phyloP scores from a whole-genome alignment of 225 moss, liverwort and hornwort species.

The Thuidium tamariscinum region DNA sequence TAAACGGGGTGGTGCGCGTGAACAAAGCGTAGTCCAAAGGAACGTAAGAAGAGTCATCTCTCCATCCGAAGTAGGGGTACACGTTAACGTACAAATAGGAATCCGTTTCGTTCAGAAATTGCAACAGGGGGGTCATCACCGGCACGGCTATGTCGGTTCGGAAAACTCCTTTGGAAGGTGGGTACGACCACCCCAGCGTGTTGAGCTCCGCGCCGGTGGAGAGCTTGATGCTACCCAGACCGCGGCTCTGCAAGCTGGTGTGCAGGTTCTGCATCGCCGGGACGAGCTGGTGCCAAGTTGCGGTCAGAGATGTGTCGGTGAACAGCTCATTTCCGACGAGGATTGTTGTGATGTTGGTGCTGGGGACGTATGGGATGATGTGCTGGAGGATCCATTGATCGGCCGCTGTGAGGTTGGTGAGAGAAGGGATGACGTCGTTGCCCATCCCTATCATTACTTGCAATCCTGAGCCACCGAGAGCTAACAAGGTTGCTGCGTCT shows the following conservation, averaged over 20 bases:
- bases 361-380: slow-evolving; percentile 25
- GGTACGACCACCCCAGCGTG: slow-evolving; percentile 34
- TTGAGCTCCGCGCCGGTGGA: slow-evolving; percentile 48
- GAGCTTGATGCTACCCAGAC: slow-evolving; percentile 16
- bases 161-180: slow-evolving; percentile 41
- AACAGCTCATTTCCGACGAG: slow-evolving; percentile 47
- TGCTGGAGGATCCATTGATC: slow-evolving; percentile 32
- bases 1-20: slow-evolving; percentile 26
- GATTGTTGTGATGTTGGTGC: slow-evolving; percentile 32
- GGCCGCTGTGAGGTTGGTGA: slow-evolving; percentile 14
- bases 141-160: slow-evolving; percentile 33
- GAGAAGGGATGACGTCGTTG: slow-evolving; percentile 35
- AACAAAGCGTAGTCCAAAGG: slow-evolving; percentile 58
- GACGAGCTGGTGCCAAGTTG: slow-evolving; percentile 36
- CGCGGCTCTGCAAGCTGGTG: slow-evolving; percentile 5
- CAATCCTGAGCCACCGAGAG: slow-evolving; percentile 22
- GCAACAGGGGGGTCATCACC: slow-evolving; percentile 40
- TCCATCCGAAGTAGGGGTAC: slow-evolving; percentile 76
- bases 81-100: slow-evolving; percentile 54
- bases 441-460: slow-evolving; percentile 43
- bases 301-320: slow-evolving; percentile 2
- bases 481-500: slow-evolving; percentile 11
- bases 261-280: slow-evolving; percentile 32
- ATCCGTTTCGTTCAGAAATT: slow-evolving; percentile 33
- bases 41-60: slow-evolving; percentile 39